A percentile compares a stretch with the other conserved stretches of the same genome.
phyloP scores from a whole-genome alignment of 768 basidiomycete genomes.

The Mycena metata region DNA sequence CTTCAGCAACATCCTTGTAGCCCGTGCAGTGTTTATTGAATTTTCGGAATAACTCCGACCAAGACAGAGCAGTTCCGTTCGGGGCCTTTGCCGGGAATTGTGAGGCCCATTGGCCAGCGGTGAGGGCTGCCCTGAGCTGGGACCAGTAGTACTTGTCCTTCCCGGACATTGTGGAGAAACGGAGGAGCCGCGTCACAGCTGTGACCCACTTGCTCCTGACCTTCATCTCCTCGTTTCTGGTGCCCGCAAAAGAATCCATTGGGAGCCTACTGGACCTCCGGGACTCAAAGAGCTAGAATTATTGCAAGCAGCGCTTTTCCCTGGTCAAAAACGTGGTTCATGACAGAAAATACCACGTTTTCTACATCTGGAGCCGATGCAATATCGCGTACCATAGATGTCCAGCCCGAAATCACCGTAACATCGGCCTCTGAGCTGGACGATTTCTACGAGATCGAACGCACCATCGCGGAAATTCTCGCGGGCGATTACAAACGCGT shows the following conservation, averaged over 20 bases:
- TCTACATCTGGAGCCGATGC: slow-evolving; percentile 73
- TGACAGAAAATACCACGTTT: slow-evolving; percentile 55
- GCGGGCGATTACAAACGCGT: slow-evolving; percentile 81
- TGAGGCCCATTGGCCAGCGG: slow-evolving; percentile 81
- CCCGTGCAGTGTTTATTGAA: slow-evolving; percentile 87
- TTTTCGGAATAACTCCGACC: slow-evolving; percentile 87
- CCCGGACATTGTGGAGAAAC: slow-evolving; percentile 32
- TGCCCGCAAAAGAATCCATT: no score
- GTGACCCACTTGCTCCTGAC: slow-evolving; percentile 9
- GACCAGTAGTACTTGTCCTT: slow-evolving; percentile 87
- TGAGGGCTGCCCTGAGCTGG: slow-evolving; percentile 78
- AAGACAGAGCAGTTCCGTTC: slow-evolving; percentile 67
- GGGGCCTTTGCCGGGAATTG: slow-evolving; percentile 70
- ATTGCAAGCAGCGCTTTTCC: no score
- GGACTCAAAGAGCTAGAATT: no score
- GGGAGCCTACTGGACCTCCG: neutral
- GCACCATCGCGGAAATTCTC: slow-evolving; percentile 73
- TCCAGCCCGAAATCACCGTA: slow-evolving; percentile 56
- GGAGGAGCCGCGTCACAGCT: slow-evolving; percentile 15
- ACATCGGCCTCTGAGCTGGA: slow-evolving; percentile 60
- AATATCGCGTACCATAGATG: slow-evolving; percentile 67
- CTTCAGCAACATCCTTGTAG: slow-evolving; percentile 69
- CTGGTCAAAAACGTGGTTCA: no score
- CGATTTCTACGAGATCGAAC: slow-evolving; percentile 81
- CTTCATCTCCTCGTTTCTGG: neutral